These are phyloP conservation scores for Cryphonectria japonica DNA, from an alignment of 2,329 filamentous ascomycete species.

Conservation along the genomic window DNA sequence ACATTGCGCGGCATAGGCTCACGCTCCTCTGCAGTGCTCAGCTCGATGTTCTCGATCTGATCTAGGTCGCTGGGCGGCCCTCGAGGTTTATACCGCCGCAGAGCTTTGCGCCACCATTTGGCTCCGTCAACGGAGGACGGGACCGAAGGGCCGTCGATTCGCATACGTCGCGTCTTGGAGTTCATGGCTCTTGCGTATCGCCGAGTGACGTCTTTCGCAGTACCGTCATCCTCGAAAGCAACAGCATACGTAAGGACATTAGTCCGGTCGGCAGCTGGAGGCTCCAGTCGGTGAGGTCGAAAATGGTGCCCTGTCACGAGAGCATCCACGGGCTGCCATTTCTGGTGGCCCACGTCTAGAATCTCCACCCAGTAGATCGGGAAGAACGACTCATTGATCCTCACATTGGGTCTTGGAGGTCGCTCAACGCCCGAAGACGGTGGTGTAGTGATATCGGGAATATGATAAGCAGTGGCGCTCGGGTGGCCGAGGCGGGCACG, in stretches of 20 bases:
- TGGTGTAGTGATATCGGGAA: slow-evolving; percentile 46
- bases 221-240: slow-evolving; percentile 80
- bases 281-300: slow-evolving; percentile 78
- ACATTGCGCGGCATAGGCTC: slow-evolving; percentile 89
- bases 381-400: slow-evolving; percentile 70
- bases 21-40: slow-evolving; percentile 69
- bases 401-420: slow-evolving; percentile 38
- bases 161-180: slow-evolving; percentile 80
- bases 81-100: slow-evolving; percentile 49
- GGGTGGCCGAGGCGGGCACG: slow-evolving; percentile 58
- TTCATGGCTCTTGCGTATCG: slow-evolving; percentile 89
- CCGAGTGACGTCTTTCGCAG: slow-evolving; percentile 81
- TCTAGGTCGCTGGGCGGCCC: slow-evolving; percentile 64
- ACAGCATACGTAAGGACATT: slow-evolving; percentile 85
- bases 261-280: slow-evolving; percentile 74
- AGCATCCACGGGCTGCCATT: slow-evolving; percentile 88
- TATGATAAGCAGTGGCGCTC: slow-evolving; percentile 55
- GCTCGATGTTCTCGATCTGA: slow-evolving; percentile 79
- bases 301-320: slow-evolving; percentile 80
- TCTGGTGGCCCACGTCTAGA: slow-evolving; percentile 82
- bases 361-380: slow-evolving; percentile 96
- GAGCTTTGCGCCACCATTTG: slow-evolving; percentile 57
- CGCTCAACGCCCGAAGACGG: slow-evolving; percentile 28
- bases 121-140: slow-evolving; percentile 22
- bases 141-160: slow-evolving; percentile 69